Conservation (phyloP, 1,284 basidiomycete genomes). For the Boletellus sp. region DNA sequence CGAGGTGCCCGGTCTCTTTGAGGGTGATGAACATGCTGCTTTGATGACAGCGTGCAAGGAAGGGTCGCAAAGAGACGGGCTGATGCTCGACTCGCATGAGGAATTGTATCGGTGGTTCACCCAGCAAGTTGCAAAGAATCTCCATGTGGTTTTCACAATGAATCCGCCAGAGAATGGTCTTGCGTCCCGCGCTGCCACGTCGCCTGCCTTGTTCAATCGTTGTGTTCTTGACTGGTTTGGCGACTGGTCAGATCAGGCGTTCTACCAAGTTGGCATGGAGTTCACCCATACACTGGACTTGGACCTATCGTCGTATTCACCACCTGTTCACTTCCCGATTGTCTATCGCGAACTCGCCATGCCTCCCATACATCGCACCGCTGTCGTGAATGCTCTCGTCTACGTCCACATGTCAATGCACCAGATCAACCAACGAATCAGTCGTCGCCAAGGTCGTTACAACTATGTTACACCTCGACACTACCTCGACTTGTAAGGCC, state of each 20-base stretch:
- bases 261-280: constrained; percentile 95
- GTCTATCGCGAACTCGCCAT: constrained; percentile 80
- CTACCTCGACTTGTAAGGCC: constrained; percentile 95
- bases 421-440: constrained; percentile 84
- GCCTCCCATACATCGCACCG: constrained; percentile 82
- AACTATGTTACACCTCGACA: constrained; percentile 98
- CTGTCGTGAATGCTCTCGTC: constrained; percentile 92
- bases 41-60: constrained; percentile 99
- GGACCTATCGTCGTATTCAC: constrained; percentile 75
- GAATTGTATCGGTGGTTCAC: constrained; percentile 98
- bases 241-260: constrained; percentile 96
- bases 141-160: constrained; percentile 99
- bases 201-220: constrained; percentile 96
- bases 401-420: constrained; percentile 90
- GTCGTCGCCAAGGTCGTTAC: constrained; percentile 88
- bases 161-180: constrained; percentile 96
- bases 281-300: constrained; percentile 91
- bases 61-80: constrained; percentile 93
- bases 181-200: constrained; percentile 93
- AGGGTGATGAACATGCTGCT: constrained; percentile 95
- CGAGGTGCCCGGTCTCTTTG: constrained; percentile 98
- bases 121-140: constrained; percentile 91
- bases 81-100: constrained; percentile 98
- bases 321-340: constrained; percentile 81
- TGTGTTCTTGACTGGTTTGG: constrained; percentile 99